A percentile compares a stretch with the other conserved stretches of the same genome.
phyloP scores from a whole-genome alignment of 2,329 filamentous ascomycete genomes.

The Penicillium griseofulvum region DNA sequence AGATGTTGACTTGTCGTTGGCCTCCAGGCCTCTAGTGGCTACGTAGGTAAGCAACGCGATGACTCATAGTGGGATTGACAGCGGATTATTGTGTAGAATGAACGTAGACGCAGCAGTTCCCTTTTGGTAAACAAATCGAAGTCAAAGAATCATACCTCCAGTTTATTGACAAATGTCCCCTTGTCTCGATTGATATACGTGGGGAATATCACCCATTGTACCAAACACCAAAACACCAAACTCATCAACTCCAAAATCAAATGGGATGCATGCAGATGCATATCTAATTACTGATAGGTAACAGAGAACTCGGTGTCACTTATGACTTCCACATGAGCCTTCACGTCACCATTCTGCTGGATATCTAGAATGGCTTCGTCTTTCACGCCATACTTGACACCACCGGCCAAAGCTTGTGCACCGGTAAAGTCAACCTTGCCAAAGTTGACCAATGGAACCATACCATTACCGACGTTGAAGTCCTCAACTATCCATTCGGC shows the following conservation, averaged over 20 bases:
- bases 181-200: background rate
- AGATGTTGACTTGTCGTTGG: background rate
- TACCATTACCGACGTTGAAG: slow-evolving; percentile 40
- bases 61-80: background rate
- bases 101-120: background rate
- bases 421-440: slow-evolving; percentile 43
- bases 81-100: no score
- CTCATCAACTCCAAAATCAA: background rate
- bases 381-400: slow-evolving; percentile 28
- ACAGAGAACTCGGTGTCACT: slow-evolving; percentile 31
- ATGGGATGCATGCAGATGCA: background rate
- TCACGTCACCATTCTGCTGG: slow-evolving; percentile 42
- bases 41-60: background rate
- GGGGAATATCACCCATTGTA: background rate
- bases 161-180: background rate
- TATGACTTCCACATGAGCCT: slow-evolving; percentile 27
- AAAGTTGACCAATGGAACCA: slow-evolving; percentile 51
- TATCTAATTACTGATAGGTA: slow-evolving; percentile 12
- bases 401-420: slow-evolving; percentile 27
- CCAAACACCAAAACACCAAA: background rate
- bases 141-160: background rate
- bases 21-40: no score
- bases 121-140: background rate
- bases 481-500: slow-evolving; percentile 65
- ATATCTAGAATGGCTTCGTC: slow-evolving; percentile 49